These are phyloP conservation scores for Aspergillus carbonarius DNA, from an alignment of 2,329 filamentous ascomycete genomes.

Conservation along the genomic window DNA sequence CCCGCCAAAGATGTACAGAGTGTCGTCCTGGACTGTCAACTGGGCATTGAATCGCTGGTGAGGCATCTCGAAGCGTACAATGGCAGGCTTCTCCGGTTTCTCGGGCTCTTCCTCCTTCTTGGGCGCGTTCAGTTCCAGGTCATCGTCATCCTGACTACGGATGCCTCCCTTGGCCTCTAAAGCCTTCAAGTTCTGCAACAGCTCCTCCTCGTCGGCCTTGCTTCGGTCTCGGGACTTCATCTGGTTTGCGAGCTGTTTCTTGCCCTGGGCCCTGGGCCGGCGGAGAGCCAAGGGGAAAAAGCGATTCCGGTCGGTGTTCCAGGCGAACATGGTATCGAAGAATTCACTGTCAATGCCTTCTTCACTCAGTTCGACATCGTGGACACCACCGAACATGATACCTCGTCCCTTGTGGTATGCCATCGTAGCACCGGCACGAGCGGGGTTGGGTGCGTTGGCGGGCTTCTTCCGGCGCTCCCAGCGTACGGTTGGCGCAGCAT, in stretches of 20 bases:
- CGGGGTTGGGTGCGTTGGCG: conserved; percentile 79
- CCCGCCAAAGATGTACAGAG: conserved; percentile 90
- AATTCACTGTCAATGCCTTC: conserved; percentile 97
- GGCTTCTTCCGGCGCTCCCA: conserved; percentile 96
- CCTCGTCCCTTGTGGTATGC: conserved; percentile 89
- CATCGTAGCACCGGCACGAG: conserved; percentile 89
- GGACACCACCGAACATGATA: conserved; percentile 90
- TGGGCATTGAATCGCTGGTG: conserved; percentile 90
- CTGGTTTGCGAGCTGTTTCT: conserved; percentile 52
- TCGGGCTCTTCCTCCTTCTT: conserved; percentile 56
- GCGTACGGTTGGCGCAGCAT: conserved; percentile 68
- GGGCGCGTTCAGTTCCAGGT: conserved; percentile 43
- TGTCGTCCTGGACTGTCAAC: conserved; percentile 85
- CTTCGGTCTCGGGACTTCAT: conserved; percentile 63
- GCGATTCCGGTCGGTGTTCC: conserved; percentile 92
- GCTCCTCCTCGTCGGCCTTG: conserved; percentile 87
- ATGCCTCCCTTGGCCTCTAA: conserved; percentile 73
- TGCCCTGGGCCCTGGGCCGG: conserved; percentile 67
- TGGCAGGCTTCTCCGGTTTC: conserved; percentile 58
- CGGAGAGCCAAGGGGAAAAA: conserved; percentile 83
- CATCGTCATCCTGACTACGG: conserved; percentile 50
- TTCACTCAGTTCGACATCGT: conserved; percentile 86
- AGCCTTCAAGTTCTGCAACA: conserved; percentile 81
- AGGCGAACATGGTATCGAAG: conserved; percentile 87
- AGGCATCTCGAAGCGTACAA: conserved; percentile 76